Evolutionary conservation across 495 filamentous ascomycete genomes (phyloP), one percentile per base, ranked within the genome.

Genomic region (Tetracladium marchalianum): DNA sequence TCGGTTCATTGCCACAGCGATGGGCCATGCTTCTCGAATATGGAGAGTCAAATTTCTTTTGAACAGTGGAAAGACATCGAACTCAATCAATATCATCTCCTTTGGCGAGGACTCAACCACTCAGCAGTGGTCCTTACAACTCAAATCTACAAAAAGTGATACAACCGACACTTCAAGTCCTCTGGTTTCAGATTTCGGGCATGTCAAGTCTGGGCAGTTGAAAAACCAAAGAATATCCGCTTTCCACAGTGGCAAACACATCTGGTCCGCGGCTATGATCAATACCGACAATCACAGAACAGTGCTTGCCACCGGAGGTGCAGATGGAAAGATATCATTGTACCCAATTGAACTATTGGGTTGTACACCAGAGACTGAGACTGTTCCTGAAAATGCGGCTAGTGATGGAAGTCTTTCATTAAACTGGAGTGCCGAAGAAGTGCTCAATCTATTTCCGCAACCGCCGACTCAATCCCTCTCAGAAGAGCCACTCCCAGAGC

Each of bases 21-120:
- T 87, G 81, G 90, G 84, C 0, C 92, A 98, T 65, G 62, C 72
- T 3, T 93, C 93, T 31, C 76, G 92, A 35, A 93, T 97, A 50
- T 99, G 92, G 92, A 73, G 77, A 39, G 77, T 93, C 1, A 72
- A 72, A 46, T 92, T 95, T 54, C 55, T 79, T 8, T 52, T 65
- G 9, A 27, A 27, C 3, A 27, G 3, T 3, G 44, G 50, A 3
- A 57, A 44, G 4, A 51, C 35, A 7, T 39, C n/a, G 31, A 56
- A 58, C 8, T 44, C 43, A 42, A 43, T 76, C 7, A 60, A 71
- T 32, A 51, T 94, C 0, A 67, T 84, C 9, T 90, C 88, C 8
- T 80, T 82, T 50, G 85, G 85, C 15, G 89, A 95, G 60, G 89
- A 95, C 56, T 71, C 78, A 13, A 82, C 81, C 8, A 71, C 77